phyloP scores from a whole-genome alignment of 805 yeast genomes.

The Cyberlindnera samutprakarnensis region DNA sequence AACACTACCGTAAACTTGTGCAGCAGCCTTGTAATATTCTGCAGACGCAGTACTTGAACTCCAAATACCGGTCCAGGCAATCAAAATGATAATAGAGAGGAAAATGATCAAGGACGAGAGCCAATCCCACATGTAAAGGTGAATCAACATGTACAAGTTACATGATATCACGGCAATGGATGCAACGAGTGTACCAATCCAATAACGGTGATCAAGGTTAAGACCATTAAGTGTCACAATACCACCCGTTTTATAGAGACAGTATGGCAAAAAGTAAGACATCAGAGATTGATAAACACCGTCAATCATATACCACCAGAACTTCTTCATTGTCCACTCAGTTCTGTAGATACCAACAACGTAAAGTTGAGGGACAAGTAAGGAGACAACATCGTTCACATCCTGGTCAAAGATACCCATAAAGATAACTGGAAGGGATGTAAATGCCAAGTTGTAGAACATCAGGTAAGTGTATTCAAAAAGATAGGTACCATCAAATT shows the following conservation, averaged over 20 bases:
- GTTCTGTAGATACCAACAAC: slow-evolving; percentile 61
- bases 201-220: slow-evolving; percentile 61
- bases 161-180: slow-evolving; percentile 62
- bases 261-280: slow-evolving; percentile 68
- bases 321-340: slow-evolving; percentile 66
- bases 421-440: slow-evolving; percentile 74
- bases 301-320: slow-evolving; percentile 68
- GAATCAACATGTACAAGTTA: slow-evolving; percentile 56
- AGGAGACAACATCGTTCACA: slow-evolving; percentile 59
- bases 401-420: slow-evolving; percentile 79
- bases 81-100: slow-evolving; percentile 52
- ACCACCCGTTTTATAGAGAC: slow-evolving; percentile 36
- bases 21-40: slow-evolving; percentile 63
- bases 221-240: slow-evolving; percentile 47
- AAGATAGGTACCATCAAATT: slow-evolving; percentile 75
- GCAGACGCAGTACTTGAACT: slow-evolving; percentile 43
- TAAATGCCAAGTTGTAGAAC: slow-evolving; percentile 78
- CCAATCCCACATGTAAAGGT: slow-evolving; percentile 82
- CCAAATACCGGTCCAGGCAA: slow-evolving; percentile 81
- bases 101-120: slow-evolving; percentile 46
- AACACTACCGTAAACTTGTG: slow-evolving; percentile 52
- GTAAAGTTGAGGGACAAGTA: slow-evolving; percentile 70
- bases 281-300: slow-evolving; percentile 71
- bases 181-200: slow-evolving; percentile 63
- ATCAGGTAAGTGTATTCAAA: slow-evolving; percentile 73